A percentile compares a stretch with the other conserved stretches of the same genome.
Conservation (phyloP, 805 yeast genomes). For the Lipomyces starkeyi region DNA sequence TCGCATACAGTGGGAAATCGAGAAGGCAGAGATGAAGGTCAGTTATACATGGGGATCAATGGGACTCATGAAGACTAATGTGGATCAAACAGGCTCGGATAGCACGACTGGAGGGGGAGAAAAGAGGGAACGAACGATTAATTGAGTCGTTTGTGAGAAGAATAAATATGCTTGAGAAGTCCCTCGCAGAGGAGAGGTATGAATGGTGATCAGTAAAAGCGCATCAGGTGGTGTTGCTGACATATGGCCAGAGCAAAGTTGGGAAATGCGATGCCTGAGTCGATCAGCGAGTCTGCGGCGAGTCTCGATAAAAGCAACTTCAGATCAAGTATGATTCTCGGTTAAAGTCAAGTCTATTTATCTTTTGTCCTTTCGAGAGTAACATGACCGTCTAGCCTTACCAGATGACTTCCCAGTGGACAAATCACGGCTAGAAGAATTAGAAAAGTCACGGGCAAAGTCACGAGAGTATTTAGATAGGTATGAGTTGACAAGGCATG, state of each 20-base stretch:
- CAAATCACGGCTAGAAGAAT: slow-evolving; percentile 25
- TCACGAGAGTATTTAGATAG: slow-evolving; percentile 35
- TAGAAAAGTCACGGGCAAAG: slow-evolving; percentile 24
- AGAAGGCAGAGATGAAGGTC: slow-evolving; percentile 64
- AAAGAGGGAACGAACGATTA: slow-evolving; percentile 48
- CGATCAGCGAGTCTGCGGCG: not conserved
- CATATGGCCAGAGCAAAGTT: not conserved
- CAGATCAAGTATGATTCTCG: not conserved
- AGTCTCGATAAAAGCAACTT: not conserved
- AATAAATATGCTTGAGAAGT: slow-evolving; percentile 43
- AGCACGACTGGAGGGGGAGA: slow-evolving; percentile 60
- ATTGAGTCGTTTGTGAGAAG: slow-evolving; percentile 41
- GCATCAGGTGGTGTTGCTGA: not conserved
- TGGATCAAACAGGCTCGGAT: slow-evolving; percentile 46
- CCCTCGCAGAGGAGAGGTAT: slow-evolving; percentile 37
- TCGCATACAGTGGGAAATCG: slow-evolving; percentile 65
- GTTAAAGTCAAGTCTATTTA: not conserved
- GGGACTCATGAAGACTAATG: not conserved
- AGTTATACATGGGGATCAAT: slow-evolving; percentile 8
- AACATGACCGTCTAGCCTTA: not conserved
- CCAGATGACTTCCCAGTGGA: slow-evolving; percentile 9
- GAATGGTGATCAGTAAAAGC: not conserved
- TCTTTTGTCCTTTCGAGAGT: not conserved
- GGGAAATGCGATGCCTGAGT: not conserved
- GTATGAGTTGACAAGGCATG: slow-evolving; percentile 10